A percentile compares a stretch with the other conserved stretches of the same genome.
phyloP scores from a whole-genome alignment of 164 flowering plant species.

The Chimonanthus praecox region DNA sequence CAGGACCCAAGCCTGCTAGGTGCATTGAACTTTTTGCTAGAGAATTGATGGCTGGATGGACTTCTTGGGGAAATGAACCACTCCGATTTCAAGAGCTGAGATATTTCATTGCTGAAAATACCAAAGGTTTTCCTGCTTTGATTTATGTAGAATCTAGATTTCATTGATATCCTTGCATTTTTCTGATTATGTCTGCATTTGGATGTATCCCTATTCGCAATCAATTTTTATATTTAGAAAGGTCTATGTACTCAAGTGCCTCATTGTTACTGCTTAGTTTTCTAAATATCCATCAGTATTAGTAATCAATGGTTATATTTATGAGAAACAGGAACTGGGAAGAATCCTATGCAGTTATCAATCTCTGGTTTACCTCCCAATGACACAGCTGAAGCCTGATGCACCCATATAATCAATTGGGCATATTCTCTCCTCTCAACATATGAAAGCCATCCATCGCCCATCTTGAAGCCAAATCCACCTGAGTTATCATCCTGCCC shows the following conservation, averaged over 20 bases:
- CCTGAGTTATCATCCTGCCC: no score
- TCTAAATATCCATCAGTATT: no score
- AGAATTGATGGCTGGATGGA: conserved; percentile 67
- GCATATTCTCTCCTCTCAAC: no score
- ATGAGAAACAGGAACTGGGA: no score
- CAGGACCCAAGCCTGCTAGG: conserved; percentile 58
- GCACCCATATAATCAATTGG: no score
- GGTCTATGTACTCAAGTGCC: not conserved
- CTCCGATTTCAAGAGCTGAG: conserved; percentile 64
- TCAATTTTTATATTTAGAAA: not conserved
- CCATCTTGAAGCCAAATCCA: no score
- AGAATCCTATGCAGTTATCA: no score
- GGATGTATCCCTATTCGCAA: not conserved
- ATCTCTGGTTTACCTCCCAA: no score
- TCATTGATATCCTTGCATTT: not conserved
- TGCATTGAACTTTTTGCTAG: conserved; percentile 89
- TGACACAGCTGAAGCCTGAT: no score
- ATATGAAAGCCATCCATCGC: no score
- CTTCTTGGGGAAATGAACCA: conserved; percentile 90
- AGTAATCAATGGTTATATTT: no score
- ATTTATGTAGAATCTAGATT: not conserved
- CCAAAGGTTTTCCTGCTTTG: not conserved
- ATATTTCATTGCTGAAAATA: conserved; percentile 29
- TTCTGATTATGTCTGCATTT: not conserved
- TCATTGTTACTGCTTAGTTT: no score